Evolutionary conservation across 129 eudicot genomes (phyloP).

Genomic region (Tanacetum coccineum): DNA sequence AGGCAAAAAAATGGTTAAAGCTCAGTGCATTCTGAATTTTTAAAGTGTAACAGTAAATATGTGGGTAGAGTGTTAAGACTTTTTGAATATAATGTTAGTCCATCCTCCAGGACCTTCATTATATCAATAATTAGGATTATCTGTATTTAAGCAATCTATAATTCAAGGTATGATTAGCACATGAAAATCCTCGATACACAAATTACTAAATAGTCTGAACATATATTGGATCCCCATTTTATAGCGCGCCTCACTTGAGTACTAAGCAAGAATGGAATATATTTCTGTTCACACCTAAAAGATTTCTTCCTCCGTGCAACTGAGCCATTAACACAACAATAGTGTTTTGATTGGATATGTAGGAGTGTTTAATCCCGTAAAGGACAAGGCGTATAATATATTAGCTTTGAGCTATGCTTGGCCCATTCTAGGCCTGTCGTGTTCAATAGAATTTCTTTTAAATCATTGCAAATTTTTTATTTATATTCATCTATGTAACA

Average conservation of each 20-base stretch:
- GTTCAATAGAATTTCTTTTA: no score
- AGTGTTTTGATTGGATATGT: no score
- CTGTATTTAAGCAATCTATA: not conserved
- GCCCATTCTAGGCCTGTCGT: no score
- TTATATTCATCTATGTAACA: not conserved
- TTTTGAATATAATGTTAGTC: no score
- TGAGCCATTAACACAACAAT: not conserved
- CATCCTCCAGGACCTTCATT: no score
- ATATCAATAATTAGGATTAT: no score
- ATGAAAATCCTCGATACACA: not conserved
- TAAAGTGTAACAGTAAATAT: not conserved
- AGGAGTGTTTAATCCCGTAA: no score
- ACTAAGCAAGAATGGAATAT: not conserved
- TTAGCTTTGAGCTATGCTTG: no score
- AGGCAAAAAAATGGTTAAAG: slow-evolving; percentile 59
- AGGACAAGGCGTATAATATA: no score
- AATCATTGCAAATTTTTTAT: not conserved
- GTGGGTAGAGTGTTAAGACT: no score
- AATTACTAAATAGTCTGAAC: not conserved
- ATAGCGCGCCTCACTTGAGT: not conserved
- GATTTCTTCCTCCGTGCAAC: not conserved
- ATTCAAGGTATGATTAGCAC: slow-evolving; percentile 1
- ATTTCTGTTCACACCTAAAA: not conserved
- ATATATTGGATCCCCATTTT: not conserved
- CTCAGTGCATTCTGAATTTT: not conserved